Percentiles rank a stretch among this genome's conserved stretches.
These are phyloP conservation scores for Kodamaea ohmeri DNA, from an alignment of 1,139 yeast genomes.

Conservation along the genomic window DNA sequence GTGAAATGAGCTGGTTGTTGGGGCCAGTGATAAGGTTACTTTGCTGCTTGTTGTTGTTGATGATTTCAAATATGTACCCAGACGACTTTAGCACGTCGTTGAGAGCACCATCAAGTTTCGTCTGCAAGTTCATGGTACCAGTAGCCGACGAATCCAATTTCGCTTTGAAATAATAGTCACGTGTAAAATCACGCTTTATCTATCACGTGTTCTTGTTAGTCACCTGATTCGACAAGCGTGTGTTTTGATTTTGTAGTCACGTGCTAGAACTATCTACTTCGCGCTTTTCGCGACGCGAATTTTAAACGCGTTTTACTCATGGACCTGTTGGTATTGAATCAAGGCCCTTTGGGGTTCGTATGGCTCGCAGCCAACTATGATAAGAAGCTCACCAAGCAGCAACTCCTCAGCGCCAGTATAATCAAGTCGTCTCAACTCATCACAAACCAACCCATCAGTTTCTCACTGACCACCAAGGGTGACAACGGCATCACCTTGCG, in stretches of 20 bases:
- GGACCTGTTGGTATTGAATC: slow-evolving; percentile 52
- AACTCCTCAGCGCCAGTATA: slow-evolving; percentile 71
- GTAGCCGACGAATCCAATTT: no score
- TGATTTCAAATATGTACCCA: slow-evolving; percentile 45
- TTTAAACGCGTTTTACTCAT: background rate
- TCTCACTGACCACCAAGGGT: slow-evolving; percentile 10
- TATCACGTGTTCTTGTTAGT: background rate
- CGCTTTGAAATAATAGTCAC: no score
- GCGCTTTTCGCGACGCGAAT: slow-evolving; percentile 1
- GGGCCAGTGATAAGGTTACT: slow-evolving; percentile 45
- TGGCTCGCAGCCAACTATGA: slow-evolving; percentile 95
- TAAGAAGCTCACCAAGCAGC: slow-evolving; percentile 72
- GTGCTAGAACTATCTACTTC: background rate
- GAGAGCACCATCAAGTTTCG: slow-evolving; percentile 39
- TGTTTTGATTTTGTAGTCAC: background rate
- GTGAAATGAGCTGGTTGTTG: slow-evolving; percentile 43
- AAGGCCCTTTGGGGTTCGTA: slow-evolving; percentile 84
- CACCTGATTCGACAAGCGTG: background rate
- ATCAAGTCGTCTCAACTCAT: slow-evolving; percentile 61
- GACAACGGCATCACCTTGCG: slow-evolving; percentile 58
- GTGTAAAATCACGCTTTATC: no score
- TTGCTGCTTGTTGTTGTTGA: slow-evolving; percentile 42
- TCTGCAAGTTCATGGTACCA: slow-evolving; percentile 38
- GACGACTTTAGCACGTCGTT: slow-evolving; percentile 43
- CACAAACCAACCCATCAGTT: slow-evolving; percentile 25